Base-by-base conservation (phyloP, 345 rosid species). In the Populus pruinosa region DNA sequence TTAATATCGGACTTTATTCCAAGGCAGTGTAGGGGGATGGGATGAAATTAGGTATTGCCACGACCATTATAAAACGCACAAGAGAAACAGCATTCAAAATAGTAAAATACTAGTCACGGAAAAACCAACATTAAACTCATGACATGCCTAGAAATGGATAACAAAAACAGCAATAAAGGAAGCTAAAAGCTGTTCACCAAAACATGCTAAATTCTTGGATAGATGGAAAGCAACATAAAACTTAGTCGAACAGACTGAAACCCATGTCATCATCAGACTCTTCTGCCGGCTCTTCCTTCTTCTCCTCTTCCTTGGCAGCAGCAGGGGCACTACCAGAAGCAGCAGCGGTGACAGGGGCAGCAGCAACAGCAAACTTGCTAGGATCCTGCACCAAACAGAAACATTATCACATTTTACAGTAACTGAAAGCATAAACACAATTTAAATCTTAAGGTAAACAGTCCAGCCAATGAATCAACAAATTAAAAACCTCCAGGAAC, bases 261-360 rank as follows among this genome's bases (percentile, higher is more conserved):
- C 98, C 98, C 97, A 93, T 87, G 81, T 94, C 97, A 1, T 82
- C 97, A 44, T 94, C 98, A n/a, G 97, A 91, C 87, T 91, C 97
- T 56, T 94, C 97, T 0, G 85, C 91, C 3, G 95, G 91, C 66
- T 91, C 97, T 8, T 87, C 88, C 83, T 89, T 91, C 89, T 92
- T 89, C 84, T 87, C 97, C 67, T 90, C 94, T 55, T 62, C 91
- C 82, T 86, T 81, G 39, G 82, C 86, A 20, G 85, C 90, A 1
- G 87, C 73, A 25, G 79, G 56, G 41, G 88, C 78, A 50, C 87
- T 76, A 61, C 72, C 82, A 29, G 76, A 65, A 2, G 62, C 79
- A 6, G 67, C 86, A 7, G 78, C 86, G 0, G 87, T 86, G 66
- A 62, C 87, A 0, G 89, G 83, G 16, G 85, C 90, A 2, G 76